Evolutionary conservation across 371 early-diverging fungal species (phyloP).

Genomic region (Actinomortierella ambigua): DNA sequence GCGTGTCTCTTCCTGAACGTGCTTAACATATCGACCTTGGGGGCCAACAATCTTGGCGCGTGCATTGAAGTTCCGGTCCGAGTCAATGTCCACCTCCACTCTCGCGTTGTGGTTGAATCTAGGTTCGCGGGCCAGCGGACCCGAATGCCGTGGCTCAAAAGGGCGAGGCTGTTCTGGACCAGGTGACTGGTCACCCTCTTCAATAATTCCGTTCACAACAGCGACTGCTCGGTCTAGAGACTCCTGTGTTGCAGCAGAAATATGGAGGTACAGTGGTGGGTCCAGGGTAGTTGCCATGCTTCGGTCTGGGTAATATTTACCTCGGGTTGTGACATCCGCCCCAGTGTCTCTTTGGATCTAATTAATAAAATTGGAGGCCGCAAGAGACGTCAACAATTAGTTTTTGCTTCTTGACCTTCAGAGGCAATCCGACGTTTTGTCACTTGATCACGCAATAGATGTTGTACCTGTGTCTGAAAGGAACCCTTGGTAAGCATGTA

Average conservation of each 20-base stretch:
- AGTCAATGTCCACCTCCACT: constrained; percentile 74
- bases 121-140: not conserved
- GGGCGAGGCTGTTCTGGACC: constrained; percentile 33
- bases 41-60: constrained; percentile 90
- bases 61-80: constrained; percentile 75
- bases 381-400: too few relatives aligned
- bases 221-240: constrained; percentile 72
- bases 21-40: constrained; percentile 83
- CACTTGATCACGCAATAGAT: too few relatives aligned
- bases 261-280: constrained; percentile 81
- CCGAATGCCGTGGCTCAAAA: constrained; percentile 13
- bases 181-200: constrained; percentile 49
- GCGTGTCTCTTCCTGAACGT: constrained; percentile 82
- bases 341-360: constrained; percentile 74
- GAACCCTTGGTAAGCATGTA: constrained; percentile 80
- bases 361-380: too few relatives aligned
- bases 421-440: too few relatives aligned
- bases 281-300: constrained; percentile 71
- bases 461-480: constrained; percentile 62
- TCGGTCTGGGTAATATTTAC: constrained; percentile 81
- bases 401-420: too few relatives aligned
- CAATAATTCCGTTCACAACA: constrained; percentile 76
- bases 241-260: constrained; percentile 71
- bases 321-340: constrained; percentile 84
- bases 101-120: constrained; percentile 50